Conservation (phyloP, 164 flowering plant genomes). For the Stephania yunnanensis region DNA sequence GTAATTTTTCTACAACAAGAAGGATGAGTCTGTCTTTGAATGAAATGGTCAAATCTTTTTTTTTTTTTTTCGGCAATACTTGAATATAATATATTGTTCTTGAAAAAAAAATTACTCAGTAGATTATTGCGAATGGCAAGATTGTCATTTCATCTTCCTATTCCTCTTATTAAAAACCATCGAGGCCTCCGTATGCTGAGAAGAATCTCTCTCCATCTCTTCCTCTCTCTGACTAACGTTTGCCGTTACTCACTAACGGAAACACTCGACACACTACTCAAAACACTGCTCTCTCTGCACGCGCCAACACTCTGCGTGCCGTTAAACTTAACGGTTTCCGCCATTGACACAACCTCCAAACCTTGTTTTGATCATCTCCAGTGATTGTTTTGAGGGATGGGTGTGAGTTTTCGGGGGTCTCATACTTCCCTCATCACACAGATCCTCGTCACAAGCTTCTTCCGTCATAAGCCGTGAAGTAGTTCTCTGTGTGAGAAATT, state of each 20-base stretch:
- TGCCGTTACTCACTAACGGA: conserved; percentile 8
- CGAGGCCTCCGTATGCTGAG: not conserved
- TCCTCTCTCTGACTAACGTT: conserved; percentile 8
- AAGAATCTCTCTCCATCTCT: conserved; percentile 4
- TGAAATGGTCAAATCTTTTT: not conserved
- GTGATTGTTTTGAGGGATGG: conserved; percentile 55
- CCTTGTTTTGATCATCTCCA: conserved; percentile 1
- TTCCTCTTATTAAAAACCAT: conserved; percentile 3
- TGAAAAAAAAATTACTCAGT: not conserved
- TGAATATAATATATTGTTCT: too few species aligned
- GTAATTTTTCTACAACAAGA: not conserved
- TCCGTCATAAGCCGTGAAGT: conserved; percentile 61
- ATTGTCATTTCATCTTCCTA: not conserved
- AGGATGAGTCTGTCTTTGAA: not conserved
- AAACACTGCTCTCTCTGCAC: not conserved
- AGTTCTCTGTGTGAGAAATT: too few species aligned
- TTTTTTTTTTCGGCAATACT: not conserved
- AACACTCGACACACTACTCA: not conserved
- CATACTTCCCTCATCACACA: conserved; percentile 73
- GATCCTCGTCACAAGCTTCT: conserved; percentile 91
- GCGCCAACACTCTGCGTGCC: not conserved
- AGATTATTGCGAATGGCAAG: not conserved
- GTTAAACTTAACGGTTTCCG: not conserved
- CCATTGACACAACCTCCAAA: not conserved
- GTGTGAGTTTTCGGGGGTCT: conserved; percentile 52